phyloP scores from a whole-genome alignment of 768 basidiomycete species.

The Rhodocollybia butyracea region DNA sequence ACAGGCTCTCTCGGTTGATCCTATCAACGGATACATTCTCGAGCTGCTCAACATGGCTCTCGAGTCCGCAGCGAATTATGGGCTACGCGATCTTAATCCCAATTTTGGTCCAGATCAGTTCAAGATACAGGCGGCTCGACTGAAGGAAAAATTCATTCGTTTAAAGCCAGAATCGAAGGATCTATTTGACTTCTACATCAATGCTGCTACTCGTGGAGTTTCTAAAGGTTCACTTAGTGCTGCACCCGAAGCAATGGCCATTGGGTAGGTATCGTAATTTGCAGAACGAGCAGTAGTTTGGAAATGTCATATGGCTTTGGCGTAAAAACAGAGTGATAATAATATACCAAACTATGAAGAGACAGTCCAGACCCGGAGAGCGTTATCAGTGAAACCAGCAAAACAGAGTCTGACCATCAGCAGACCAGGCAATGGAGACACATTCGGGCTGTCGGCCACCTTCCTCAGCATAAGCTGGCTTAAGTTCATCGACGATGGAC shows the following conservation, averaged over 20 bases:
- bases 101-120: not conserved
- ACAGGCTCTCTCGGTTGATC: constrained; percentile 77
- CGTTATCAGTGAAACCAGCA: constrained; percentile 95
- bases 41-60: constrained; percentile 82
- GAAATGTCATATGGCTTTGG: not conserved
- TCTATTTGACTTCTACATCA: constrained; percentile 3
- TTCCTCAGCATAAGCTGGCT: constrained; percentile 85
- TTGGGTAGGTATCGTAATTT: too few relatives aligned
- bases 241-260: not conserved
- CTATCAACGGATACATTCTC: constrained; percentile 76
- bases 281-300: too few relatives aligned
- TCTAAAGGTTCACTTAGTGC: not conserved
- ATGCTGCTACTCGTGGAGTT: not conserved
- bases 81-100: not conserved
- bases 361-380: constrained; percentile 90
- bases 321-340: too few relatives aligned
- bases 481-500: constrained; percentile 98
- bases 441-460: constrained; percentile 84
- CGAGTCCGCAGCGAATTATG: constrained; percentile 30
- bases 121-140: not conserved
- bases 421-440: constrained; percentile 97
- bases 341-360: constrained; percentile 37
- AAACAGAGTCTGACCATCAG: constrained; percentile 97
- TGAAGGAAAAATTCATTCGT: constrained; percentile 4
- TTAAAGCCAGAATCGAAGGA: constrained; percentile 3